Conservation (phyloP, 352 stramenopile species). For the Phytophthora litchii region DNA sequence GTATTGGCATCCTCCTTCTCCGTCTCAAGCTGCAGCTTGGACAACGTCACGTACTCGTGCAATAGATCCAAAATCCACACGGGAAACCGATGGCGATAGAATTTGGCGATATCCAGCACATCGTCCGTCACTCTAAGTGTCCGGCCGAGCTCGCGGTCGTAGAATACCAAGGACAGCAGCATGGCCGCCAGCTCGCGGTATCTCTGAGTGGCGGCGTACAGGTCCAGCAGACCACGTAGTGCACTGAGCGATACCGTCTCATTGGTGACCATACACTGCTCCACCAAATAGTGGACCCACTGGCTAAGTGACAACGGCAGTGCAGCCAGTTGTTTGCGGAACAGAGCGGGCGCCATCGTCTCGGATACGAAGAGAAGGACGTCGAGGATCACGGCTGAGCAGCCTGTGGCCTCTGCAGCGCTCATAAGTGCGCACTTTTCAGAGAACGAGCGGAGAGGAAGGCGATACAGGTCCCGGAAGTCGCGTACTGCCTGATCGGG, state of each 20-base stretch:
- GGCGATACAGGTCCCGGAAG: constrained; percentile 62
- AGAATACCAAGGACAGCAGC: constrained; percentile 61
- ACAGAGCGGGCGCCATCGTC: constrained; percentile 65
- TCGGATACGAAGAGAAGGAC: constrained; percentile 80
- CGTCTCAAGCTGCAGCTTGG: constrained; percentile 58
- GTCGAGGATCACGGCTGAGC: constrained; percentile 68
- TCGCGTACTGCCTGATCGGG: constrained; percentile 22
- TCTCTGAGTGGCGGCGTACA: constrained; percentile 53
- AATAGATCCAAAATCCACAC: constrained; percentile 65
- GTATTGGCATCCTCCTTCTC: constrained; percentile 52
- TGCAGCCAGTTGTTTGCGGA: constrained; percentile 51
- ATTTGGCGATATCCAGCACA: constrained; percentile 51
- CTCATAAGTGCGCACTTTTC: constrained; percentile 60
- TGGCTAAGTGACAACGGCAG: constrained; percentile 54
- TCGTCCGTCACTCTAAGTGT: constrained; percentile 51
- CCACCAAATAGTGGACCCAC: constrained; percentile 72
- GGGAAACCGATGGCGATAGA: constrained; percentile 57
- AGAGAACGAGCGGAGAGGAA: constrained; percentile 41
- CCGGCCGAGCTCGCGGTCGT: constrained; percentile 35
- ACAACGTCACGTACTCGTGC: constrained; percentile 60
- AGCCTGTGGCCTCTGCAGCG: constrained; percentile 53
- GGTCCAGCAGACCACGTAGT: constrained; percentile 45
- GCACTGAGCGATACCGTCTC: constrained; percentile 54
- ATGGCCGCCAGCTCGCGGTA: constrained; percentile 62
- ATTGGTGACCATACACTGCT: constrained; percentile 59